phyloP scores from a whole-genome alignment of 2,329 filamentous ascomycete species.

The Neonectria sp. region DNA sequence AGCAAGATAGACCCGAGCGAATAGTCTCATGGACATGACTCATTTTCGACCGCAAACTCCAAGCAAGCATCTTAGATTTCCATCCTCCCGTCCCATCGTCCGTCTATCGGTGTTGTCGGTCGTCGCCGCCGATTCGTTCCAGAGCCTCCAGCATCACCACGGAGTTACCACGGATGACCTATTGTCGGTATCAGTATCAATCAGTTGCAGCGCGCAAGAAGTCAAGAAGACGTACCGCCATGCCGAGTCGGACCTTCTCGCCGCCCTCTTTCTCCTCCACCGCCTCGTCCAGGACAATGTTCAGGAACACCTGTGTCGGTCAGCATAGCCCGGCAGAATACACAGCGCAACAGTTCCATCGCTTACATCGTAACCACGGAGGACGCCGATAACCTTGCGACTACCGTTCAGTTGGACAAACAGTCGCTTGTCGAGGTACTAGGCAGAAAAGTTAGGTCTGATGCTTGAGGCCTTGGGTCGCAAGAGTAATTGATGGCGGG shows the following conservation, averaged over 20 bases:
- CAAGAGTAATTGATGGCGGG: slow-evolving; percentile 5
- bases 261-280: slow-evolving; percentile 94
- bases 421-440: slow-evolving; percentile 99
- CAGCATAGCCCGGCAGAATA: slow-evolving; percentile 15
- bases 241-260: slow-evolving; percentile 91
- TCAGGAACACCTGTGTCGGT: slow-evolving; percentile 86
- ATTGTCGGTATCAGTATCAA: slow-evolving; percentile 44
- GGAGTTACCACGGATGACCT: slow-evolving; percentile 97
- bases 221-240: slow-evolving; percentile 78
- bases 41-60: slow-evolving; percentile 56
- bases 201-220: neutral
- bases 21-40: slow-evolving; percentile 40
- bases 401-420: slow-evolving; percentile 98
- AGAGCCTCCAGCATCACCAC: slow-evolving; percentile 97
- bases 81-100: slow-evolving; percentile 29
- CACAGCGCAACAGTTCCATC: neutral
- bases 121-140: slow-evolving; percentile 76
- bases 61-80: slow-evolving; percentile 47
- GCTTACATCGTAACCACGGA: slow-evolving; percentile 95
- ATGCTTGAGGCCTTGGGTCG: slow-evolving; percentile 11
- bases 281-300: slow-evolving; percentile 97
- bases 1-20: slow-evolving; percentile 46
- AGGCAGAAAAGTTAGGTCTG: slow-evolving; percentile 48
- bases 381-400: slow-evolving; percentile 94
- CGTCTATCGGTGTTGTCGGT: slow-evolving; percentile 57